Evolutionary conservation across 129 eudicot species (phyloP).

Genomic region (Pseudognaphalium luteoalbum): DNA sequence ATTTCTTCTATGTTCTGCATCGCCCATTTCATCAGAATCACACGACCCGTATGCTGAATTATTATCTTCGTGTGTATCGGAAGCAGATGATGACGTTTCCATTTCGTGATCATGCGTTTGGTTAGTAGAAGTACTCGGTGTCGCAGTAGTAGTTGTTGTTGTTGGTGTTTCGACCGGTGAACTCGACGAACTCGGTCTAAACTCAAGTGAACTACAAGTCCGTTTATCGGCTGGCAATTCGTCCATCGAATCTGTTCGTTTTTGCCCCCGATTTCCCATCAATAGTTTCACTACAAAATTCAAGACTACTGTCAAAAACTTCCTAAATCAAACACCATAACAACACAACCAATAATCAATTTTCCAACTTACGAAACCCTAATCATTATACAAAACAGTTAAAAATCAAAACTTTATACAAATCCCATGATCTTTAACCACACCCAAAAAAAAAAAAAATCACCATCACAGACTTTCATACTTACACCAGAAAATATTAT

Average conservation of each 20-base stretch:
- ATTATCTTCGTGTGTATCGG: conserved; percentile 68
- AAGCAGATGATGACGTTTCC: conserved; percentile 88
- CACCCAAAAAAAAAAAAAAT: background rate
- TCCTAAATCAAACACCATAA: conserved; percentile 11
- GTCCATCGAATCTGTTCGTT: conserved; percentile 61
- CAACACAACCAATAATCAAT: background rate
- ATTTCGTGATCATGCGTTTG: conserved; percentile 61
- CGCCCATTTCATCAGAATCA: conserved; percentile 58
- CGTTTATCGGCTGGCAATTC: conserved; percentile 88
- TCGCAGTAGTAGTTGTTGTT: conserved; percentile 24
- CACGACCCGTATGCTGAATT: conserved; percentile 59
- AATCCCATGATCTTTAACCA: conserved; percentile 15
- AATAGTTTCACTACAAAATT: conserved; percentile 16
- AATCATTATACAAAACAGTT: background rate
- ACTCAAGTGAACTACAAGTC: conserved; percentile 76
- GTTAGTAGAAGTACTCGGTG: conserved; percentile 31
- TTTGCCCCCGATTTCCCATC: conserved; percentile 91
- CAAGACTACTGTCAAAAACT: conserved; percentile 5
- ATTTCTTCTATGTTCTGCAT: conserved; percentile 39
- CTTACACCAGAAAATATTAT: background rate
- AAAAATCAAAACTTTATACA: background rate
- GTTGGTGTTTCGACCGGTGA: conserved; percentile 45
- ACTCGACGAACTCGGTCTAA: conserved; percentile 69
- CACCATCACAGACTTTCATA: conserved; percentile 22
- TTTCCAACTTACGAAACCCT: background rate